Conservation (phyloP, 2,329 filamentous ascomycete genomes). For the Aspergillus phoenicis region DNA sequence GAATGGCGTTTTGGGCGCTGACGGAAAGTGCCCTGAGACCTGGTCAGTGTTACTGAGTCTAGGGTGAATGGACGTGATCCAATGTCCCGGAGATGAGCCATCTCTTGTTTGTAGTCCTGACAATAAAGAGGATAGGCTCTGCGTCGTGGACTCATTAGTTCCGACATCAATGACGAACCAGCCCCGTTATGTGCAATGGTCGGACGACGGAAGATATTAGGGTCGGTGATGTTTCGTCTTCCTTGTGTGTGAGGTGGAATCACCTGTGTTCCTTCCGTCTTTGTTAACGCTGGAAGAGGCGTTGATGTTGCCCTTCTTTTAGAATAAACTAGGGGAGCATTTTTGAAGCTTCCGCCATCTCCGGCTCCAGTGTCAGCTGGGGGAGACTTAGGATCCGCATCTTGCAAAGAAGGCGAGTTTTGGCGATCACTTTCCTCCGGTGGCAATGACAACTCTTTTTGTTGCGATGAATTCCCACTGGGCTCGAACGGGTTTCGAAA, state of each 20-base stretch:
- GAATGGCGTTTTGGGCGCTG: constrained; percentile 56
- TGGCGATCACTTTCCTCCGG: constrained; percentile 18
- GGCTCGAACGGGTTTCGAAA: constrained; percentile 38
- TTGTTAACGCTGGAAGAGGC: constrained; percentile 28
- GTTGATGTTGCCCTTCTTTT: constrained; percentile 37
- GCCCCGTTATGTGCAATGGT: constrained; percentile 33
- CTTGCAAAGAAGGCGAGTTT: constrained; percentile 23
- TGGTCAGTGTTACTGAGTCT: constrained; percentile 32
- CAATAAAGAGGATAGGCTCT: constrained; percentile 27
- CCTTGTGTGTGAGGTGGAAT: constrained; percentile 27
- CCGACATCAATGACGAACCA: constrained; percentile 17
- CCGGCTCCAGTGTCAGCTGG: constrained; percentile 23
- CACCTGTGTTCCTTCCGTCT: constrained; percentile 30
- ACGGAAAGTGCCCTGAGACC: constrained; percentile 34
- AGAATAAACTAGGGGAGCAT: constrained; percentile 29
- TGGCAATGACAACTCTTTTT: constrained; percentile 11
- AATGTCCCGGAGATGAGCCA: constrained; percentile 22
- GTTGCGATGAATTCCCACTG: constrained; percentile 9
- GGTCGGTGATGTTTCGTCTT: constrained; percentile 47
- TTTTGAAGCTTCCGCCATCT: constrained; percentile 38
- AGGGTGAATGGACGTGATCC: constrained; percentile 29
- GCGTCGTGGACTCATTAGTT: constrained; percentile 17
- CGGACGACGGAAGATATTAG: constrained; percentile 39
- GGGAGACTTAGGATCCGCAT: constrained; percentile 28
- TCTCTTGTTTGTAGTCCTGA: constrained; percentile 28